Conservation (phyloP, 2,329 filamentous ascomycete genomes). For the Paecilomyces formosus region DNA sequence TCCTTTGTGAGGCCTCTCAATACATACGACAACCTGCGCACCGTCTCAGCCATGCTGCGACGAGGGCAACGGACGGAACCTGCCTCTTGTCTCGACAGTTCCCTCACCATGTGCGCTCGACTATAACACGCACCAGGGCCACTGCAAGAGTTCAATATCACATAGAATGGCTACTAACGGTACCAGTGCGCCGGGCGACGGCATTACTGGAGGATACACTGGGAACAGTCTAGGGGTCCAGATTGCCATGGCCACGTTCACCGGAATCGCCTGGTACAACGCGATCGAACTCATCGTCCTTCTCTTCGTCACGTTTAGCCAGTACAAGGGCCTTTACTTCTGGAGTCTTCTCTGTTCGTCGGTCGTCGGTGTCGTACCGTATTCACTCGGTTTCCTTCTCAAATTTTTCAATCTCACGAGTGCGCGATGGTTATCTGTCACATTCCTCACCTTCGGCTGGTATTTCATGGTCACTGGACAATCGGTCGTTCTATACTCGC, state of each 20-base stretch:
- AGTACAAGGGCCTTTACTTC: constrained; percentile 43
- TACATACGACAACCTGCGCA: neutral
- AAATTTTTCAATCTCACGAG: constrained; percentile 37
- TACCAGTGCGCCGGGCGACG: constrained; percentile 20
- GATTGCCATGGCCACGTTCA: constrained; percentile 40
- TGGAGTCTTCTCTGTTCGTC: constrained; percentile 42
- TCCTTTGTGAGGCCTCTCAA: neutral
- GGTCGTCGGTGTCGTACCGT: constrained; percentile 36
- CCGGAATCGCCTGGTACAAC: constrained; percentile 44
- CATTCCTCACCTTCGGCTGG: constrained; percentile 40
- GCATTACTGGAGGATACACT: constrained; percentile 30
- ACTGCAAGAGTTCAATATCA: neutral
- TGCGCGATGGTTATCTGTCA: constrained; percentile 31
- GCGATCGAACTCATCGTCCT: constrained; percentile 42
- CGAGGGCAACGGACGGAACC: neutral
- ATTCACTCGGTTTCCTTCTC: constrained; percentile 41
- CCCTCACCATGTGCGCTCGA: neutral
- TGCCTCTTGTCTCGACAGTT: neutral
- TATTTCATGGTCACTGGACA: constrained; percentile 43
- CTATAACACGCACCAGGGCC: neutral
- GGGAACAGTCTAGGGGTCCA: constrained; percentile 28
- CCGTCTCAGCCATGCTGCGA: neutral
- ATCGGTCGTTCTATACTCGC: constrained; percentile 43
- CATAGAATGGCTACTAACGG: constrained; percentile 6
- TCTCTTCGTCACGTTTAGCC: constrained; percentile 42